Base-by-base conservation (phyloP, 495 filamentous ascomycete genomes). In the Neurospora sp. region DNA sequence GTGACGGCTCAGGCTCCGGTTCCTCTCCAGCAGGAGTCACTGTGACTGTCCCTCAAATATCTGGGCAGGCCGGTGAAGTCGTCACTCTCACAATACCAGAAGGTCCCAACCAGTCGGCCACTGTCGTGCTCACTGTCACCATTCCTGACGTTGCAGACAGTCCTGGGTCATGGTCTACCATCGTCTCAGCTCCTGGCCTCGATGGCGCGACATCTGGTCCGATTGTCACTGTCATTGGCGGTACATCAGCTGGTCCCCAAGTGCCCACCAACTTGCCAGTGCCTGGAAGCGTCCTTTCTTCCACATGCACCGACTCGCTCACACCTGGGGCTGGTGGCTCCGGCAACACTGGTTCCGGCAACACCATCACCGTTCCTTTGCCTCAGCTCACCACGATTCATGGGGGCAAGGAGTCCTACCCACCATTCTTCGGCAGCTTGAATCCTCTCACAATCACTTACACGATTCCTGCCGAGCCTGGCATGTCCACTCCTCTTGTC, bases 1-100 rank as follows among this genome's bases (percentile, higher is more conserved):
- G 44, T 9, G 23, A 9, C 0, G 44, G 44, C n/a, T 48, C 39
- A 18, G 16, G 31, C 4, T 72, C 75, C 14, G 62, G 31, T 10
- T 6, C 35, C 1, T 70, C 69, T 12, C 48, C 42, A 14, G 54
- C 73, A 1, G 71, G 70, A 8, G 69, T 69, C 31, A 78, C 78
- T 18, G 70, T 73, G 27, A 74, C 77, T 5, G 44, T 75, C 31
- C 75, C 73, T 6, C 37, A 40, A 14, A 4, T 39, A 12, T 40
- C 72, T 2, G 62, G 20, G 5, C 62, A 37, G 48, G 54, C 71
- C 41, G 76, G 70, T 5, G 75, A 78, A 8, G 71, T 78, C 12
- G 23, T 79, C 10, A 76, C 76, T 35, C 38, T 80, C 71, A 79
- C 77, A 11, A 76, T 76, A 31, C 77, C 79, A 2, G 76, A 78